Percentiles rank a stretch among this genome's conserved stretches.
Evolutionary conservation across 345 rosid genomes (phyloP).

Genomic region (Bruguiera gymnorhiza): DNA sequence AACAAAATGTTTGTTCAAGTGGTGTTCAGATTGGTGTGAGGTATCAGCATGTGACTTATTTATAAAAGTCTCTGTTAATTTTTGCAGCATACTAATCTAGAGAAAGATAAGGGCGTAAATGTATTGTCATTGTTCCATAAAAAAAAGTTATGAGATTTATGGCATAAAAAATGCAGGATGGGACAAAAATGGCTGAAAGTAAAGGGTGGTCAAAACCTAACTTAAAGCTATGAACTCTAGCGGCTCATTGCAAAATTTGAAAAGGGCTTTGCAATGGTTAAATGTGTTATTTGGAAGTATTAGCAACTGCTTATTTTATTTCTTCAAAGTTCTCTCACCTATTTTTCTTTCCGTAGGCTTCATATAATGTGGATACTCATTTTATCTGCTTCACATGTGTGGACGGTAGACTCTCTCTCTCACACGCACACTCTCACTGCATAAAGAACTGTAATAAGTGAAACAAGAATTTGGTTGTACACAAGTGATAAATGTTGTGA

Average conservation of each 20-base stretch:
- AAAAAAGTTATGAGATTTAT: no score
- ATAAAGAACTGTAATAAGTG: neutral
- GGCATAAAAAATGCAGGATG: neutral
- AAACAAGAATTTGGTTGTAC: neutral
- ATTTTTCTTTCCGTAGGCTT: slow-evolving; percentile 49
- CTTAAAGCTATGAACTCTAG: neutral
- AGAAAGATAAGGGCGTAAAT: no score
- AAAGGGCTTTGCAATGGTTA: neutral
- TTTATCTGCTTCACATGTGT: slow-evolving; percentile 84
- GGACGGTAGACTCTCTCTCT: slow-evolving; percentile 46
- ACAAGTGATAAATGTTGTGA: neutral
- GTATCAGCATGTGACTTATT: no score
- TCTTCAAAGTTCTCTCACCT: neutral
- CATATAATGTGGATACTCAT: slow-evolving; percentile 61
- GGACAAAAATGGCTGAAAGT: neutral
- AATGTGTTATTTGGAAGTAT: no score
- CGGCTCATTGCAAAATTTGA: neutral
- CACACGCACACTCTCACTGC: neutral
- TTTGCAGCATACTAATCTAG: no score
- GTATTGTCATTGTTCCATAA: no score
- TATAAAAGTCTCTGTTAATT: no score
- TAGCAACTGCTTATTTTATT: neutral
- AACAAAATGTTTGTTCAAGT: no score
- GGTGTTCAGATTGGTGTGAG: no score
- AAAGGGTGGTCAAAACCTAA: no score